phyloP scores from a whole-genome alignment of 129 eudicot genomes.

The Calendula officinalis region DNA sequence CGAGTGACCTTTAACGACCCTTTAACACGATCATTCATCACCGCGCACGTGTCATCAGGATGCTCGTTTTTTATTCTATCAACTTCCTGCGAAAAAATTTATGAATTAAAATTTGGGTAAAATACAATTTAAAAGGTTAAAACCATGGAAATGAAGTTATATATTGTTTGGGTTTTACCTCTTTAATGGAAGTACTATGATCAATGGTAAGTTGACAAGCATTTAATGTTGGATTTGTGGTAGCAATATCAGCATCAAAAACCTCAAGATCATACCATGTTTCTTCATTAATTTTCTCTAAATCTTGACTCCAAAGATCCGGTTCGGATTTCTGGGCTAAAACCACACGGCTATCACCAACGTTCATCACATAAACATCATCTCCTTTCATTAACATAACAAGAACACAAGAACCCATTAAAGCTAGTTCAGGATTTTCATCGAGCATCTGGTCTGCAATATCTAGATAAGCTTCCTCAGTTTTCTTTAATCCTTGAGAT shows the following conservation, averaged over 20 bases:
- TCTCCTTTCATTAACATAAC: conserved; percentile 98
- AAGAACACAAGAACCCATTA: conserved; percentile 98
- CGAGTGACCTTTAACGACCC: conserved; percentile 95
- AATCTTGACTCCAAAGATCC: conserved; percentile 77
- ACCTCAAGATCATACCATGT: conserved; percentile 76
- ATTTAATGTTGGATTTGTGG: conserved; percentile 42
- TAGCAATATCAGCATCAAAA: conserved; percentile 49
- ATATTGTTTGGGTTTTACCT: conserved; percentile 46
- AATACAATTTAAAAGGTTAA: neutral
- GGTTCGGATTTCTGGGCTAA: conserved; percentile 70
- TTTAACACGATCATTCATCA: conserved; percentile 84
- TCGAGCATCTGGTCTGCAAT: conserved; percentile 82
- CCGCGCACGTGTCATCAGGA: conserved; percentile 64
- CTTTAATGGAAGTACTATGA: conserved; percentile 81
- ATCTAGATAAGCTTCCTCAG: conserved; percentile 85
- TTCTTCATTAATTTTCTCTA: conserved; percentile 90
- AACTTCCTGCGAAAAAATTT: conserved; percentile 59
- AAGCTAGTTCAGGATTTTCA: conserved; percentile 90
- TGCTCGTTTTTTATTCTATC: conserved; percentile 68
- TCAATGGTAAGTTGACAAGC: conserved; percentile 84
- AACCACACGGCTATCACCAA: conserved; percentile 92
- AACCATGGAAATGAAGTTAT: too few species aligned
- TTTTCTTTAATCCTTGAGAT: conserved; percentile 68
- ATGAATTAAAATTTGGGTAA: neutral
- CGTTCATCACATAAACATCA: conserved; percentile 94